A percentile compares a stretch with the other conserved stretches of the same genome.
These are phyloP conservation scores for Mitragyna speciosa DNA, from an alignment of 257 asterid genomes.

Conservation along the genomic window DNA sequence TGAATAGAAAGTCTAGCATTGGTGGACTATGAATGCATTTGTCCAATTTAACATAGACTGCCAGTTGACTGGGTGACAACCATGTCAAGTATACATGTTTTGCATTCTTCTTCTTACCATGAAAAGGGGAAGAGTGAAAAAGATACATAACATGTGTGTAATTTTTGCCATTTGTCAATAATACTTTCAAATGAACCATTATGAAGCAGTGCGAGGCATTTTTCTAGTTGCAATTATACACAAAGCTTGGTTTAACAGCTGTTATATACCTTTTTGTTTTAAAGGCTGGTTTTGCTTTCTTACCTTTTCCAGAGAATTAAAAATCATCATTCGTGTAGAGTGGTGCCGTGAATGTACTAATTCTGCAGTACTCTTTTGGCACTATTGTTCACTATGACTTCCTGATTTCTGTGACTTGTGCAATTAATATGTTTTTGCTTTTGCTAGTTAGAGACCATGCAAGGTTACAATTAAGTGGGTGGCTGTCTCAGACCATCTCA, in stretches of 20 bases:
- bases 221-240: not conserved
- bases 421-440: not conserved
- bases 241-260: not conserved
- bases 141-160: not conserved
- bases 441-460: not conserved
- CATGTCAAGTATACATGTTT: not conserved
- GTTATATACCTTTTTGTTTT: not conserved
- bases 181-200: not conserved
- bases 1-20: not conserved
- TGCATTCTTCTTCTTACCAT: too few species aligned
- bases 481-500: not conserved
- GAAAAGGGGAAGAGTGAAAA: not conserved
- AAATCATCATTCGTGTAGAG: not conserved
- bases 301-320: not conserved
- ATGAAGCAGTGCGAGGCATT: not conserved
- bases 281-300: not conserved
- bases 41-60: not conserved
- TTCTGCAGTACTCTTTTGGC: not conserved
- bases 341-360: not conserved
- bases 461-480: not conserved
- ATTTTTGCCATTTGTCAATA: not conserved
- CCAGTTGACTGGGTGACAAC: not conserved
- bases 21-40: not conserved
- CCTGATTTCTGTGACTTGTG: not conserved
- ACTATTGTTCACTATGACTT: not conserved